These are phyloP conservation scores for Gymnopilus dilepis DNA, from an alignment of 768 basidiomycete species.

Conservation along the genomic window DNA sequence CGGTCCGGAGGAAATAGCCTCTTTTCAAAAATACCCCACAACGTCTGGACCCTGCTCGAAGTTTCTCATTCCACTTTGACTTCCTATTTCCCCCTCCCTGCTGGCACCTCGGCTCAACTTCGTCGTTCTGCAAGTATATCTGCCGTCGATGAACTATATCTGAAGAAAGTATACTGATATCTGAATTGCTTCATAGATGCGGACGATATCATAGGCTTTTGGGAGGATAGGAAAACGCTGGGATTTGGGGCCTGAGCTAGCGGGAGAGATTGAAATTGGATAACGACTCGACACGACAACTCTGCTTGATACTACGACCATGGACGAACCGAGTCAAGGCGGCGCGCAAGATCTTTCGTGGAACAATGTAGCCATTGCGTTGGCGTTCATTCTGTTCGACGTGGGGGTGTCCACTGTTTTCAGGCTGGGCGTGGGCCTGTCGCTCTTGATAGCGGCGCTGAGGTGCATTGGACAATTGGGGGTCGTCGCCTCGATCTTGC, in stretches of 20 bases:
- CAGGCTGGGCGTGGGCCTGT: constrained; percentile 69
- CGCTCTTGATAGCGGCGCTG: constrained; percentile 69
- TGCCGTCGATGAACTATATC: not conserved
- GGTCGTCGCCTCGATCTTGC: constrained; percentile 70
- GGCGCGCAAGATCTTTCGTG: constrained; percentile 50
- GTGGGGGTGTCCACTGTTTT: constrained; percentile 66
- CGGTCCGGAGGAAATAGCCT: constrained; percentile 1
- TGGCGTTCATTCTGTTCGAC: constrained; percentile 79
- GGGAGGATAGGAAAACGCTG: not conserved
- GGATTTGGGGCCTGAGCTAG: not conserved
- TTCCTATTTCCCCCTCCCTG: not conserved
- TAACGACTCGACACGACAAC: not conserved
- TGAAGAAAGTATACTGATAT: not conserved
- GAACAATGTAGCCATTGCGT: constrained; percentile 77
- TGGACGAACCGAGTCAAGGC: constrained; percentile 5
- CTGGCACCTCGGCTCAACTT: constrained; percentile 1
- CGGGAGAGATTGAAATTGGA: not conserved
- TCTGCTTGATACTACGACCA: not conserved
- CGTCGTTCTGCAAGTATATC: not conserved
- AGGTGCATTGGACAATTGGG: constrained; percentile 82
- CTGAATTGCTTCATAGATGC: not conserved
- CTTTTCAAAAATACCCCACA: constrained; percentile 1
- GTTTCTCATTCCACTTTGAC: not conserved
- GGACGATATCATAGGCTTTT: not conserved
- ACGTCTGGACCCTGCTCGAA: not conserved